Evolutionary conservation across 495 filamentous ascomycete species (phyloP).

Genomic region (Hypoxylon cercidicola): DNA sequence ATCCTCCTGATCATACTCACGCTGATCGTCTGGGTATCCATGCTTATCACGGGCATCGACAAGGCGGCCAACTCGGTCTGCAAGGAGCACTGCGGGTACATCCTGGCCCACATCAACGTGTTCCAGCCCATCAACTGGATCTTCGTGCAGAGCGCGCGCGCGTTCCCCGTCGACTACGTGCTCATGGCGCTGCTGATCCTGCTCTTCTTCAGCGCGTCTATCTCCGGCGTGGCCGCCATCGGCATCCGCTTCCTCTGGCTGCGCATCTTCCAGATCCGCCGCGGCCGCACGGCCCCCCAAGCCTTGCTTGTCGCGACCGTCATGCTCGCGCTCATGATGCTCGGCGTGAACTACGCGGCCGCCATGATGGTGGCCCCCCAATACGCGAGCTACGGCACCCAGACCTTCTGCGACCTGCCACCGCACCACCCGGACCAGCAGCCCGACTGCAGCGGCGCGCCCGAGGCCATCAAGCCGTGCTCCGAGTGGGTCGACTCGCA

Average conservation of each 20-base stretch:
- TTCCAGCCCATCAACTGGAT: constrained; percentile 96
- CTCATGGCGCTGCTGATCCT: constrained; percentile 85
- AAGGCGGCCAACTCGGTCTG: constrained; percentile 95
- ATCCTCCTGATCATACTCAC: constrained; percentile 76
- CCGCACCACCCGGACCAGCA: constrained; percentile 65
- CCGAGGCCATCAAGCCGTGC: constrained; percentile 79
- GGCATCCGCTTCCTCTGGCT: constrained; percentile 98
- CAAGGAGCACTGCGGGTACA: constrained; percentile 90
- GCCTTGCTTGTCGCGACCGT: constrained; percentile 91
- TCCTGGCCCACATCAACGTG: constrained; percentile 88
- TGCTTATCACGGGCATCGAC: constrained; percentile 95
- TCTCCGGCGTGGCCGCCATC: constrained; percentile 84
- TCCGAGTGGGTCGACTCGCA: constrained; percentile 73
- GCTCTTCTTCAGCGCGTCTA: constrained; percentile 84
- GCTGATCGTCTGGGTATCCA: constrained; percentile 83
- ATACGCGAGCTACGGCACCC: constrained; percentile 92
- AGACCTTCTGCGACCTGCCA: constrained; percentile 85
- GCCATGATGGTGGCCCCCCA: constrained; percentile 93
- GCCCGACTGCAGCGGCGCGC: constrained; percentile 82
- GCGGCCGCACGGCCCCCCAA: constrained; percentile 88
- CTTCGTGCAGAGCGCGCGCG: constrained; percentile 80
- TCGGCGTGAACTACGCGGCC: constrained; percentile 91
- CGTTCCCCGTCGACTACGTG: constrained; percentile 92
- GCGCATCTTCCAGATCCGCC: constrained; percentile 86
- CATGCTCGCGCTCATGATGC: constrained; percentile 84